These are phyloP conservation scores for Cicer cuneatum DNA, from an alignment of 306 rosid species.

Conservation along the genomic window DNA sequence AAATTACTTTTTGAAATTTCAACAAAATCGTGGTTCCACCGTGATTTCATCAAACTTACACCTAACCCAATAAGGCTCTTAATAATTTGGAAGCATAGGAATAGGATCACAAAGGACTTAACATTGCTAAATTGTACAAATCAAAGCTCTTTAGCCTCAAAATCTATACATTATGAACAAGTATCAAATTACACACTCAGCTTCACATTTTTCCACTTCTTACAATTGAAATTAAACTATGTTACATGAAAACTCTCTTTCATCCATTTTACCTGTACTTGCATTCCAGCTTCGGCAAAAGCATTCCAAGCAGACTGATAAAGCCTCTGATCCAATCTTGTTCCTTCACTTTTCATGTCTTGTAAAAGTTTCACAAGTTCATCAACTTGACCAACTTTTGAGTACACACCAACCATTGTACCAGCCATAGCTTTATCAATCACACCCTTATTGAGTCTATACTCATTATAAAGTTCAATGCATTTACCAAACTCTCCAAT, in stretches of 20 bases:
- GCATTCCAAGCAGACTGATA: constrained; percentile 72
- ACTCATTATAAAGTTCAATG: constrained; percentile 55
- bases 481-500: constrained; percentile 62
- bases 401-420: constrained; percentile 74
- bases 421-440: constrained; percentile 77
- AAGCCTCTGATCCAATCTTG: constrained; percentile 64
- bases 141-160: constrained; percentile 1
- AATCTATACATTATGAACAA: constrained; percentile 32
- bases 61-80: no score
- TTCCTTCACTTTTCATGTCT: constrained; percentile 73
- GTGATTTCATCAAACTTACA: no score
- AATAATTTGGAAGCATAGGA: constrained; percentile 32
- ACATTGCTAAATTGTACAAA: constrained; percentile 36
- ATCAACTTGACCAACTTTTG: constrained; percentile 57
- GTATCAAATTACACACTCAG: constrained; percentile 25
- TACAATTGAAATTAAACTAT: constrained; percentile 19
- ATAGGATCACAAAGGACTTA: neutral
- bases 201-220: constrained; percentile 25
- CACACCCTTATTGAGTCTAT: constrained; percentile 62
- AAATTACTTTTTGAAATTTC: no score
- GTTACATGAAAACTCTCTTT: constrained; percentile 50
- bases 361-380: constrained; percentile 68
- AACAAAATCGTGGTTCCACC: no score
- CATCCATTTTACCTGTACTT: constrained; percentile 64
- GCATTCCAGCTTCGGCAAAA: constrained; percentile 71